Evolutionary conservation across 2,329 filamentous ascomycete species (phyloP).

Genomic region (Colletotrichum sp.): DNA sequence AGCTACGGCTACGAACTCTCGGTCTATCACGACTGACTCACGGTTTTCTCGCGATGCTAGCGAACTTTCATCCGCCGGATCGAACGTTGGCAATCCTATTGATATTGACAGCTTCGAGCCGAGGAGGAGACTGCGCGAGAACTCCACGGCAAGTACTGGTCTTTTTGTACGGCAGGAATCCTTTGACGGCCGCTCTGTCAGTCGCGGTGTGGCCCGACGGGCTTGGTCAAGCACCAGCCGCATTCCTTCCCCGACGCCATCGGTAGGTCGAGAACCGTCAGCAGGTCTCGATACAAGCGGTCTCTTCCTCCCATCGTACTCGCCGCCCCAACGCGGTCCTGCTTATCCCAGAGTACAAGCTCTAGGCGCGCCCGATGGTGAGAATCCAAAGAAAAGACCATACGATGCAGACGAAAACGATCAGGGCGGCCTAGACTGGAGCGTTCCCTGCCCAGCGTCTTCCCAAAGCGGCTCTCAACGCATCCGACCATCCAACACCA

Average conservation of each 20-base stretch:
- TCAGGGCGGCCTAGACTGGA: background rate
- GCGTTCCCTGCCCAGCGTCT: background rate
- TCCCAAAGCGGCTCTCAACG: background rate
- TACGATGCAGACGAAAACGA: background rate
- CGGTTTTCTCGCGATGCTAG: background rate
- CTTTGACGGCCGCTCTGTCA: background rate
- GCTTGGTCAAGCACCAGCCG: background rate
- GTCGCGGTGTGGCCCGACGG: background rate
- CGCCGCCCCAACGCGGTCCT: background rate
- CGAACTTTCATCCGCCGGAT: background rate
- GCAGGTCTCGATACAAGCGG: background rate
- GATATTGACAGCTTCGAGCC: background rate
- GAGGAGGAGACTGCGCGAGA: background rate
- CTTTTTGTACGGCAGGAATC: background rate
- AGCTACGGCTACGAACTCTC: background rate
- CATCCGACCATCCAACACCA: background rate
- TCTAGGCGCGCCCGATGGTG: background rate
- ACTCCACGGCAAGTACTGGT: background rate
- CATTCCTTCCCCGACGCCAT: background rate
- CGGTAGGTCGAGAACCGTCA: background rate
- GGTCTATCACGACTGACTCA: background rate
- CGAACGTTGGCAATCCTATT: constrained; percentile 1
- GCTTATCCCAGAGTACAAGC: background rate
- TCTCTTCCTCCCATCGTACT: background rate
- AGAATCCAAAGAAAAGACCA: background rate